Base-by-base conservation (phyloP, 129 eudicot species). In the Flaveria robusta region DNA sequence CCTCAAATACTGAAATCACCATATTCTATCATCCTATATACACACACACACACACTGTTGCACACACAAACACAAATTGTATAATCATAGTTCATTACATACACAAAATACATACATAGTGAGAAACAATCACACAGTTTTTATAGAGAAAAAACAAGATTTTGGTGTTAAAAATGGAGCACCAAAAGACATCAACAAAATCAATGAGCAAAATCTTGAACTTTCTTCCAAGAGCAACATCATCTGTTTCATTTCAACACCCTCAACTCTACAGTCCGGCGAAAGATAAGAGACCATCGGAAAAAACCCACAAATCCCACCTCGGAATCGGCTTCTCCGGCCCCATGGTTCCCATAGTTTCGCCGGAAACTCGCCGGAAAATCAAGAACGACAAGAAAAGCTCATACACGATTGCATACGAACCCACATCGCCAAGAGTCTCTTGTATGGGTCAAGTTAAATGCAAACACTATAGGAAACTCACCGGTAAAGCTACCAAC, bases 371-470 rank as follows among this genome's bases (percentile, higher is more conserved):
- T 58, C 82, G 88, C 41, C 67, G 75, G 18, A 83, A 51, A 78
- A 49, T 81, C 41, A 85, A 58, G 19, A 79, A 71, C 81, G 76
- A 79, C 42, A 74, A 77, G 43, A 81, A 56, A 11, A 43, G 11
- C 2, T 8, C 47, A 22, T 80, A 26, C 13, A 15, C 84, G 3
- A 88, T 78, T n/a, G 41, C 43, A 13, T 66, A 51, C 16, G 95
- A 90, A 62, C 97, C 95, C 66, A 86, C 92, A 4, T 90, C 97
- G 4, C 97, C 97, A 0, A 86, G 82, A 70, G 87, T 93, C 50
- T 88, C 96, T 4, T 93, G 98, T 75, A 87, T 90, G 88, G 98
- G 98, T 24, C 87, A 81, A 18, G 83, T 90, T 84, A 93, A 93
- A 87, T 80, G 82, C 82, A 88, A 93, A 86, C 86, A 78, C 74